Evolutionary conservation across 805 yeast genomes (phyloP).

Genomic region (Metschnikowia amazonensis): DNA sequence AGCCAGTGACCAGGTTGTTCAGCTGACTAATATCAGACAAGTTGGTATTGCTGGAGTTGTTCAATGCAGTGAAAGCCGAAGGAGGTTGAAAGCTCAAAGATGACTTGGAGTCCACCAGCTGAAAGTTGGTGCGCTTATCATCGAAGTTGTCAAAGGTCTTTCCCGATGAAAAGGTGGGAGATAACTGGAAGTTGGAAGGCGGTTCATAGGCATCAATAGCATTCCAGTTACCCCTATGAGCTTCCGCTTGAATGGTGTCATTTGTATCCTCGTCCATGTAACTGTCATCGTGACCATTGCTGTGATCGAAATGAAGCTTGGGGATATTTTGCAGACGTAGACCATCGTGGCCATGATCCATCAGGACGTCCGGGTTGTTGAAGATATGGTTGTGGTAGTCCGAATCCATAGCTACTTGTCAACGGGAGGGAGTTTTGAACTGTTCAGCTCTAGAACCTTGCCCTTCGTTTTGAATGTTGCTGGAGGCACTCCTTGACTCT

Average conservation of each 20-base stretch:
- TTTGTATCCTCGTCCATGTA: constrained; percentile 41
- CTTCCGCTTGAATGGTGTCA: constrained; percentile 15
- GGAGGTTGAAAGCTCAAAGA: constrained; percentile 38
- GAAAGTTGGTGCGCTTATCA: constrained; percentile 25
- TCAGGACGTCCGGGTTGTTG: background rate
- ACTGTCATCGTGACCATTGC: constrained; percentile 21
- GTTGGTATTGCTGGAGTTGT: constrained; percentile 38
- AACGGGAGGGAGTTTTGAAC: background rate
- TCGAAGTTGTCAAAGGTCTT: constrained; percentile 16
- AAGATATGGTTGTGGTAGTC: constrained; percentile 7
- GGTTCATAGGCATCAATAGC: constrained; percentile 12
- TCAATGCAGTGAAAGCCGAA: constrained; percentile 37
- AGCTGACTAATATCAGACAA: constrained; percentile 33
- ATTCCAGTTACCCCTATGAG: constrained; percentile 4
- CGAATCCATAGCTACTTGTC: background rate
- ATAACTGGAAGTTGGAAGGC: constrained; percentile 19
- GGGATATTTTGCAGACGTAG: constrained; percentile 1
- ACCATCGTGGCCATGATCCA: background rate
- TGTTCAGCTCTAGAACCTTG: background rate
- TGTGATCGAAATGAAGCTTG: background rate
- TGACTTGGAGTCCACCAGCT: constrained; percentile 34
- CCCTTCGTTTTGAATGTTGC: too few relatives aligned
- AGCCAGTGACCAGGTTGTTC: constrained; percentile 15
- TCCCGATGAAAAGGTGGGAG: constrained; percentile 23
- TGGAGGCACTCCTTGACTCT: too few relatives aligned